phyloP scores from a whole-genome alignment of 345 rosid species.

The Geranium rotundifolium region DNA sequence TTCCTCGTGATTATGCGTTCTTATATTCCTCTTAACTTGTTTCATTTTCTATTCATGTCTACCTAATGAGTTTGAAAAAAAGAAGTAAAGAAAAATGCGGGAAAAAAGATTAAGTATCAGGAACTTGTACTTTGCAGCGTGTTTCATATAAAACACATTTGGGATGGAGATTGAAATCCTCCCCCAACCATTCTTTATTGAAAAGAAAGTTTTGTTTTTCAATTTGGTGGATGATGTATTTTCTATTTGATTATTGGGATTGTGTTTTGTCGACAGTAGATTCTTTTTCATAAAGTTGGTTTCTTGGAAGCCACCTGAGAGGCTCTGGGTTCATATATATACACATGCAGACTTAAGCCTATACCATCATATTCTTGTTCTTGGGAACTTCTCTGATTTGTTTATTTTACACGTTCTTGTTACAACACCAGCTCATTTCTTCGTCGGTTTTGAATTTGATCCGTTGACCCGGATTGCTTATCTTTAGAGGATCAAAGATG shows the following conservation, averaged over 20 bases:
- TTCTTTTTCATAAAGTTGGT: constrained; percentile 15
- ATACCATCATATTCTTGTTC: constrained; percentile 17
- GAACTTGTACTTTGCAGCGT: neutral
- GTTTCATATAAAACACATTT: too few relatives aligned
- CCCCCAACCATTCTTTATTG: too few relatives aligned
- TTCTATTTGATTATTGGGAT: too few relatives aligned
- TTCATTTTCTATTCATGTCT: too few relatives aligned
- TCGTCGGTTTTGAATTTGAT: too few relatives aligned
- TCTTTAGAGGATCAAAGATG: neutral
- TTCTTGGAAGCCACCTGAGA: constrained; percentile 62
- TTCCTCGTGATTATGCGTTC: too few relatives aligned
- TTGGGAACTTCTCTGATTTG: constrained; percentile 17
- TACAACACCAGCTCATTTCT: too few relatives aligned
- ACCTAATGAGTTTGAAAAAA: too few relatives aligned
- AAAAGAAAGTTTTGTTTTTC: too few relatives aligned
- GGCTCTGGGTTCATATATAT: constrained; percentile 11
- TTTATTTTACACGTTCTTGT: too few relatives aligned
- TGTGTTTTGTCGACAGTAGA: neutral
- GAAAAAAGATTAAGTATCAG: neutral
- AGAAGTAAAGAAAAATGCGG: neutral
- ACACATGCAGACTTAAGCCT: constrained; percentile 10
- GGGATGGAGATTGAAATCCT: too few relatives aligned
- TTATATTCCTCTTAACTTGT: neutral
- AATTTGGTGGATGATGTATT: too few relatives aligned
- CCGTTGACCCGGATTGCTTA: neutral